Conservation (phyloP, 495 filamentous ascomycete genomes). For the Tuber calosporum region DNA sequence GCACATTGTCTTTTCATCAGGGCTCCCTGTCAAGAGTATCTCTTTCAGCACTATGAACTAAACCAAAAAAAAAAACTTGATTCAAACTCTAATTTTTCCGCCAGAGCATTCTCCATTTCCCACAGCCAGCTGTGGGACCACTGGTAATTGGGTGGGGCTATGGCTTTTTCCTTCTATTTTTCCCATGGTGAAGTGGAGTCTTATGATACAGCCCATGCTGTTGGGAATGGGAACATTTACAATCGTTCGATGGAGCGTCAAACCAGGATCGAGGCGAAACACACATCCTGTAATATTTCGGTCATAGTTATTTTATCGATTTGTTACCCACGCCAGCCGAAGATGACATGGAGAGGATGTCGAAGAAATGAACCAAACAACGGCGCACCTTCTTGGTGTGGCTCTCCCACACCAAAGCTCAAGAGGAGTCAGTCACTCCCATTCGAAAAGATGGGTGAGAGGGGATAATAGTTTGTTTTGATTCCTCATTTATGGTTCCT, state of each 20-base stretch:
- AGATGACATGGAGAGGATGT: slow-evolving; percentile 13
- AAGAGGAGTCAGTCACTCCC: slow-evolving; percentile 28
- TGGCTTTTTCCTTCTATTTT: neutral
- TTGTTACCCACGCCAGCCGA: slow-evolving; percentile 30
- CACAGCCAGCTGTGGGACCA: neutral
- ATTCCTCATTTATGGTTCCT: slow-evolving; percentile 74
- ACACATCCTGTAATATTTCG: slow-evolving; percentile 48
- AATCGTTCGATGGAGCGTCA: slow-evolving; percentile 54
- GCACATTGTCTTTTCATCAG: slow-evolving; percentile 68
- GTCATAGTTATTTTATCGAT: slow-evolving; percentile 18
- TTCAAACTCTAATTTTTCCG: neutral
- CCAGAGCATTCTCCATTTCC: neutral
- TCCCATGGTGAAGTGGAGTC: slow-evolving; percentile 16
- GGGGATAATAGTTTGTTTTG: slow-evolving; percentile 41
- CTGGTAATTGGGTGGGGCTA: neutral
- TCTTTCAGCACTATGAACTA: neutral
- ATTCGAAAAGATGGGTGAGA: slow-evolving; percentile 27
- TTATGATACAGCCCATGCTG: slow-evolving; percentile 65
- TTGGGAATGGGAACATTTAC: slow-evolving; percentile 74
- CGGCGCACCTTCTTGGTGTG: slow-evolving; percentile 50
- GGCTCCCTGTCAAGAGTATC: slow-evolving; percentile 43
- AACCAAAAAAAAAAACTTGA: neutral
- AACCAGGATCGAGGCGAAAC: slow-evolving; percentile 59
- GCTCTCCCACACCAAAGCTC: slow-evolving; percentile 47
- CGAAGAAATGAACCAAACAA: slow-evolving; percentile 19